phyloP scores from a whole-genome alignment of 2,329 filamentous ascomycete species.

The Pestalotiopsis sp. region DNA sequence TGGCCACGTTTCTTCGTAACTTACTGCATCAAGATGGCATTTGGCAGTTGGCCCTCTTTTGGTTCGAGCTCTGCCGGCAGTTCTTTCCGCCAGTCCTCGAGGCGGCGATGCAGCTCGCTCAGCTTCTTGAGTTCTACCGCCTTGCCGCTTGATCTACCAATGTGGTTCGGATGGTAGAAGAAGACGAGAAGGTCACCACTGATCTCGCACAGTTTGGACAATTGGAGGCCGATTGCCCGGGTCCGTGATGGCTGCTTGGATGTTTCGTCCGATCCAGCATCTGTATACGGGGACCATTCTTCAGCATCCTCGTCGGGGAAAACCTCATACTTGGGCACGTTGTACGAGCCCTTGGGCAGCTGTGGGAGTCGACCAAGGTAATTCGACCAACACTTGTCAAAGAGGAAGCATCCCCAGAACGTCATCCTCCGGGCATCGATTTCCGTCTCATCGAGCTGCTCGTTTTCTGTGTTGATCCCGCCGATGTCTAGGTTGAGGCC shows the following conservation, averaged over 20 bases:
- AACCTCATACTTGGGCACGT: slow-evolving; percentile 86
- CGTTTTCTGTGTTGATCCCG: slow-evolving; percentile 60
- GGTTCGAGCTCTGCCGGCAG: slow-evolving; percentile 86
- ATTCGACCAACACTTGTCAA: slow-evolving; percentile 99
- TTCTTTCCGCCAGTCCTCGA: slow-evolving; percentile 87
- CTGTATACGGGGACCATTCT: slow-evolving; percentile 86
- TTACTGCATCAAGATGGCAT: slow-evolving; percentile 82
- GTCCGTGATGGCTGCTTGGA: slow-evolving; percentile 81
- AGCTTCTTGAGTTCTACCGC: slow-evolving; percentile 88
- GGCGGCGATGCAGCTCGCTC: slow-evolving; percentile 84
- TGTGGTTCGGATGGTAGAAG: slow-evolving; percentile 84
- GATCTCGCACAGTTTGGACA: slow-evolving; percentile 86
- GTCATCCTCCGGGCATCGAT: slow-evolving; percentile 88
- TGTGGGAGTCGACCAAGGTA: slow-evolving; percentile 92
- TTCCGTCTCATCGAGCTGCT: slow-evolving; percentile 74
- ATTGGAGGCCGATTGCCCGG: slow-evolving; percentile 78
- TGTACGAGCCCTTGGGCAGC: slow-evolving; percentile 77
- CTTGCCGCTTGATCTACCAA: slow-evolving; percentile 69
- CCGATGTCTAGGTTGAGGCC: slow-evolving; percentile 85
- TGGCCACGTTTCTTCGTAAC: slow-evolving; percentile 32
- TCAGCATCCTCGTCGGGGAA: slow-evolving; percentile 87
- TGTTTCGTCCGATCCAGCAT: slow-evolving; percentile 74
- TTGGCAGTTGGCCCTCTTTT: slow-evolving; percentile 85
- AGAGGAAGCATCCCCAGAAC: slow-evolving; percentile 98
- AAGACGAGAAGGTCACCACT: slow-evolving; percentile 86